Percentiles rank a stretch among this genome's conserved stretches.
phyloP scores from a whole-genome alignment of 2,329 filamentous ascomycete species.

The Diplodia intermedia region DNA sequence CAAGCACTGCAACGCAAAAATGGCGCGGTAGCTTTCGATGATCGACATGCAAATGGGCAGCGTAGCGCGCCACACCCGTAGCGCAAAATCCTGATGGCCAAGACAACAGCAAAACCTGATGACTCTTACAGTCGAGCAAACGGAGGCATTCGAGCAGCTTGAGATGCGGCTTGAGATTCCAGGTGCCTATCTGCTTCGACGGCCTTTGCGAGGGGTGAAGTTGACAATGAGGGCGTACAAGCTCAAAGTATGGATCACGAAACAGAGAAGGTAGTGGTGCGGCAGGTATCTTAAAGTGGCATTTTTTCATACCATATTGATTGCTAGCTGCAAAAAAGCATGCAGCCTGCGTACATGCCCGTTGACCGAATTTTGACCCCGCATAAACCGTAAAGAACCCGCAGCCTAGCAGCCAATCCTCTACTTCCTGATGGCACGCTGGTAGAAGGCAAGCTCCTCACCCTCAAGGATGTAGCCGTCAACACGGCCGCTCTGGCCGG shows the following conservation, averaged over 20 bases:
- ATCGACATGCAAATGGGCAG: no score
- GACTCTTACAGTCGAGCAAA: no score
- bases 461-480: conserved; percentile 99
- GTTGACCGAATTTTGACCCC: conserved; percentile 46
- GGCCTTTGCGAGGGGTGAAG: background rate
- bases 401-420: conserved; percentile 47
- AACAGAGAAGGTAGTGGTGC: background rate
- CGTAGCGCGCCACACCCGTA: no score
- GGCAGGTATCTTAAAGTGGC: conserved; percentile 27
- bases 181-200: no score
- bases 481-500: conserved; percentile 93
- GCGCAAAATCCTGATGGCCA: no score
- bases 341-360: conserved; percentile 31
- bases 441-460: conserved; percentile 99
- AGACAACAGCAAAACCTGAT: no score
- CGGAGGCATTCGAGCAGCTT: no score
- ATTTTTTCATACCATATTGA: conserved; percentile 31
- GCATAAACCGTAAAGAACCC: conserved; percentile 50
- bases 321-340: conserved; percentile 29
- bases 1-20: no score
- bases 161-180: no score
- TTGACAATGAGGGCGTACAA: background rate
- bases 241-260: background rate
- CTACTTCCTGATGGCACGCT: conserved; percentile 99
- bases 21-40: no score